Conservation (phyloP, 768 basidiomycete genomes). For the Pisolithus tinctorius region DNA sequence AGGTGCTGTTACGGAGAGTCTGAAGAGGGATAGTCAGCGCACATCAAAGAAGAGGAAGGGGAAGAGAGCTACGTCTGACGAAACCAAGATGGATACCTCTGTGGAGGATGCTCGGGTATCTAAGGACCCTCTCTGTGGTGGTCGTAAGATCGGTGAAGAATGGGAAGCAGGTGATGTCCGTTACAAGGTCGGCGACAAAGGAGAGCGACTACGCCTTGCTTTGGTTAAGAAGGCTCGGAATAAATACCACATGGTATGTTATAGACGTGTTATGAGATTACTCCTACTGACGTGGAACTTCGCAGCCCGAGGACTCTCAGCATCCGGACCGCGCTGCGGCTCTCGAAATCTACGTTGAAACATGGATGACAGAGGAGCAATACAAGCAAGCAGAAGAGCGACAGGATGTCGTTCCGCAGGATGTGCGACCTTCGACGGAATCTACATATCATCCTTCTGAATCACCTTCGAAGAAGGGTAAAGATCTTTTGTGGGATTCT, state of each 20-base stretch:
- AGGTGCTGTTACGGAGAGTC: constrained; percentile 7
- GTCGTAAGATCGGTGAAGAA: constrained; percentile 61
- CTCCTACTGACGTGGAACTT: constrained; percentile 2
- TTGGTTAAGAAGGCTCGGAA: constrained; percentile 66
- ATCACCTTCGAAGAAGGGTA: constrained; percentile 42
- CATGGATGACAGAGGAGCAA: constrained; percentile 73
- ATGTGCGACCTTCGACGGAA: constrained; percentile 40
- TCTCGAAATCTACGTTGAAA: constrained; percentile 69
- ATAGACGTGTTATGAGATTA: background rate
- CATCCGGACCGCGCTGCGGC: constrained; percentile 68
- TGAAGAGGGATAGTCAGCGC: constrained; percentile 3
- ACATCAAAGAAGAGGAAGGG: constrained; percentile 47
- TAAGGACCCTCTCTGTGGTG: constrained; percentile 44
- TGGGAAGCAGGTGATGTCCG: constrained; percentile 68
- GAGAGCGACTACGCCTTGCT: constrained; percentile 60
- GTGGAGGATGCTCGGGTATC: constrained; percentile 44
- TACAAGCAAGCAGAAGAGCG: constrained; percentile 57
- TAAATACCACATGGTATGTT: constrained; percentile 65
- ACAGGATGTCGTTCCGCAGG: constrained; percentile 65
- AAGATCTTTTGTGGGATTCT: constrained; percentile 66
- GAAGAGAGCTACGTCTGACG: constrained; percentile 36
- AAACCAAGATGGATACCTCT: constrained; percentile 38
- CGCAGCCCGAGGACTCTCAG: constrained; percentile 67
- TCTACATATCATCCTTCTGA: constrained; percentile 35
- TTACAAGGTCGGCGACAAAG: constrained; percentile 68